Conservation (phyloP, 116 monocot species). For the Posidonia oceanica region DNA sequence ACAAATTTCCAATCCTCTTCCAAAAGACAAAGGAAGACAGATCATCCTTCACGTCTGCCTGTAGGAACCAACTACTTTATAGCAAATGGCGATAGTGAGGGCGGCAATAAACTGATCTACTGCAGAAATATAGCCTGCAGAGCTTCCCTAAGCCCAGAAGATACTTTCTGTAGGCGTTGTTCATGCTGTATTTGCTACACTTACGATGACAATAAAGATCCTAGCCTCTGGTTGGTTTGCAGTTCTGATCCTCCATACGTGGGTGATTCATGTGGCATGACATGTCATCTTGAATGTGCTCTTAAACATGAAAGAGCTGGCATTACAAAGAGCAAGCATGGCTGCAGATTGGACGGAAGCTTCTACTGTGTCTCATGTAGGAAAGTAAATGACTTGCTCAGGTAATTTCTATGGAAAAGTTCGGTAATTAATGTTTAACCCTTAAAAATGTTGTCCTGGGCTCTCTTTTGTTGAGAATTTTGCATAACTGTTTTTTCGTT, state of each 20-base stretch:
- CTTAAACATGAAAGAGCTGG: slow-evolving; percentile 30
- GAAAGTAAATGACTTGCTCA: slow-evolving; percentile 50
- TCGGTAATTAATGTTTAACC: not conserved
- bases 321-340: slow-evolving; percentile 15
- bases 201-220: slow-evolving; percentile 68
- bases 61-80: slow-evolving; percentile 12
- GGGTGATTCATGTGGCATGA: slow-evolving; percentile 33
- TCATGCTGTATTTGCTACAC: slow-evolving; percentile 48
- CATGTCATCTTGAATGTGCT: slow-evolving; percentile 58
- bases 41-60: slow-evolving; percentile 35
- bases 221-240: slow-evolving; percentile 60
- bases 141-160: slow-evolving; percentile 16
- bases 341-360: slow-evolving; percentile 33
- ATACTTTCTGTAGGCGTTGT: slow-evolving; percentile 42
- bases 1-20: slow-evolving; percentile 16
- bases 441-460: too few relatives aligned
- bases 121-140: slow-evolving; percentile 57
- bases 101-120: not conserved
- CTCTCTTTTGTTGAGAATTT: too few relatives aligned
- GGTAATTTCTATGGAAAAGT: slow-evolving; percentile 22
- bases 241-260: slow-evolving; percentile 19
- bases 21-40: slow-evolving; percentile 53
- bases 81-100: slow-evolving; percentile 1
- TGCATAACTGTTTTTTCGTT: too few relatives aligned
- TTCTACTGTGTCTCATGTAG: slow-evolving; percentile 45